Evolutionary conservation across 192 early-diverging fungal genomes (phyloP).

Genomic region (Polychytrium aggregatum): DNA sequence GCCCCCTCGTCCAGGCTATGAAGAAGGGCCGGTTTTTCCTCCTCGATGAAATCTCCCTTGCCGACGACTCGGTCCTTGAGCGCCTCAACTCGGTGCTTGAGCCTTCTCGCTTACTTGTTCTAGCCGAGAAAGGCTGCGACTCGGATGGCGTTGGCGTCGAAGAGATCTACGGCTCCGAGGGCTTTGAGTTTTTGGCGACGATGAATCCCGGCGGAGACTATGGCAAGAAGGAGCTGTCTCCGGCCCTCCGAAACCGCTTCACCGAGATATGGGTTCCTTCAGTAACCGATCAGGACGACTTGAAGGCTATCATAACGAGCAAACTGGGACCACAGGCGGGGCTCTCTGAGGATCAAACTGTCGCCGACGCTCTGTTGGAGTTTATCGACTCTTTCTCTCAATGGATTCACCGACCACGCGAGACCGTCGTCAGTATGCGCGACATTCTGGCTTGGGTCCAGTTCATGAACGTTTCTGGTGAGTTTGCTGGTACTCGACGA

Average conservation of each 20-base stretch:
- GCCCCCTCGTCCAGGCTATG: conserved; percentile 86
- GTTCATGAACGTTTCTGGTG: conserved; percentile 71
- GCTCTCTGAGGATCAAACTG: too few relatives aligned
- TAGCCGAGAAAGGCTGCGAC: conserved; percentile 87
- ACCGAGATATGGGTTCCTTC: conserved; percentile 95
- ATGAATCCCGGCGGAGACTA: conserved; percentile 99
- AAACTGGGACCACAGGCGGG: conserved; percentile 7
- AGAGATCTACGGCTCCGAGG: conserved; percentile 49
- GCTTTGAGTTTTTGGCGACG: conserved; percentile 90
- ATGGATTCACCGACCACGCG: conserved; percentile 39
- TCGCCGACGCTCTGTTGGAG: conserved; percentile 56
- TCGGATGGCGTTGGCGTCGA: conserved; percentile 51
- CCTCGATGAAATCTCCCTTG: conserved; percentile 95
- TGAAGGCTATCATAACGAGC: conserved; percentile 34
- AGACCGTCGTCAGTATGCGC: conserved; percentile 60
- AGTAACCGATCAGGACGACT: conserved; percentile 67
- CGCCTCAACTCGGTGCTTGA: conserved; percentile 91
- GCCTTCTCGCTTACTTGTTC: conserved; percentile 65
- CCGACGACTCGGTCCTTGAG: conserved; percentile 97
- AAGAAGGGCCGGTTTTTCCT: conserved; percentile 78
- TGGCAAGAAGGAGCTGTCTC: conserved; percentile 96
- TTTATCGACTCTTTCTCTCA: conserved; percentile 74
- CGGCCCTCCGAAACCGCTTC: conserved; percentile 94
- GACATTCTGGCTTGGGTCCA: conserved; percentile 90
- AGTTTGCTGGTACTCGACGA: too few relatives aligned